Evolutionary conservation across 1,284 basidiomycete species (phyloP).

Genomic region (Volvariella surrecta): DNA sequence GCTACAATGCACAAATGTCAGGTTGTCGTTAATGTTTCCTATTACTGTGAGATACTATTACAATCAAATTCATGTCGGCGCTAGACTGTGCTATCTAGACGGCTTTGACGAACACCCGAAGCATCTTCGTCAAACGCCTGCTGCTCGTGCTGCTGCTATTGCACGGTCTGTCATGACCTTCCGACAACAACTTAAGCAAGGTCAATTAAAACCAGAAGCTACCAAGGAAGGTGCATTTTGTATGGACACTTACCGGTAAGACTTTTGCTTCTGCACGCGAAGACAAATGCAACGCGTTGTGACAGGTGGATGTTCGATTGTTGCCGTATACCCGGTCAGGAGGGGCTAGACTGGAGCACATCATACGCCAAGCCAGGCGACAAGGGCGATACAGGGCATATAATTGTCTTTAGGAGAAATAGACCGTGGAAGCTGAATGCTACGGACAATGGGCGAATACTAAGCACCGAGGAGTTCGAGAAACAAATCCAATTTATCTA

Average conservation of each 20-base stretch:
- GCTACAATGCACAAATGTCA: constrained; percentile 17
- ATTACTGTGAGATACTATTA: constrained; percentile 52
- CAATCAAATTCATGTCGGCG: neutral
- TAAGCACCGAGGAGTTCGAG: constrained; percentile 65
- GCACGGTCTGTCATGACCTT: constrained; percentile 68
- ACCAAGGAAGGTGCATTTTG: constrained; percentile 72
- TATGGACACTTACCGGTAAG: constrained; percentile 82
- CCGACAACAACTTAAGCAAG: constrained; percentile 57
- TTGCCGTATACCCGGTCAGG: constrained; percentile 69
- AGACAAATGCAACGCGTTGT: constrained; percentile 2
- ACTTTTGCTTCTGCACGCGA: neutral
- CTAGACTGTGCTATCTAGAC: constrained; percentile 37
- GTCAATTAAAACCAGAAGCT: constrained; percentile 61
- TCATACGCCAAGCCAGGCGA: constrained; percentile 60
- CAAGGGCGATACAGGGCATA: constrained; percentile 60
- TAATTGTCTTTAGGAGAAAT: constrained; percentile 73
- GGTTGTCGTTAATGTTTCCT: constrained; percentile 78
- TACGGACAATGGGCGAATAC: constrained; percentile 44
- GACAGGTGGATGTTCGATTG: constrained; percentile 89
- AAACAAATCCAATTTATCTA: constrained; percentile 73
- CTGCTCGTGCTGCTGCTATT: constrained; percentile 67
- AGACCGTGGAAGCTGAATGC: constrained; percentile 70
- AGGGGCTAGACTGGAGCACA: constrained; percentile 70
- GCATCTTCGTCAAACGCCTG: constrained; percentile 48
- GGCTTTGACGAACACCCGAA: constrained; percentile 64